Evolutionary conservation across 176 grass and related monocot species (phyloP).

Genomic region (Poa annua): DNA sequence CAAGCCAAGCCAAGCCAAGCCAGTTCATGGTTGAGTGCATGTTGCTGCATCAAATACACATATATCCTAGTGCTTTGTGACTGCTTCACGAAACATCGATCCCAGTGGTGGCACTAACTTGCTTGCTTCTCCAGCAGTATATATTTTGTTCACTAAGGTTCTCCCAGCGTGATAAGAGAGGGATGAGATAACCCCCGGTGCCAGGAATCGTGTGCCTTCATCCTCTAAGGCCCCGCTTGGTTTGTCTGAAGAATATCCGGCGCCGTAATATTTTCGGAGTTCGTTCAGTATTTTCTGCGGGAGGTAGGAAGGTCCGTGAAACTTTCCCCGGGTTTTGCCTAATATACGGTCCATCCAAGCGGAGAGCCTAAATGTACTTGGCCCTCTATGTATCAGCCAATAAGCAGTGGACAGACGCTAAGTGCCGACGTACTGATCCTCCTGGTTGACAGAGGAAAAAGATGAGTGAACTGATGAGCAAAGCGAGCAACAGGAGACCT

Average conservation of each 20-base stretch:
- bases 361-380: constrained; percentile 2
- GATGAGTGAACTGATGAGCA: background rate
- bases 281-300: too few relatives aligned
- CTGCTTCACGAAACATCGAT: constrained; percentile 33
- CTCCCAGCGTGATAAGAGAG: background rate
- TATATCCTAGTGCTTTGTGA: constrained; percentile 31
- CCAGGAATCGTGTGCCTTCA: background rate
- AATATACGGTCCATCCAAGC: too few relatives aligned
- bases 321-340: too few relatives aligned
- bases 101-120: background rate
- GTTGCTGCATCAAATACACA: background rate
- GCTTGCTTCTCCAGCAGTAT: constrained; percentile 6
- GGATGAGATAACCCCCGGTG: background rate
- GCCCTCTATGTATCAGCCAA: background rate
- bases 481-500: constrained; percentile 11
- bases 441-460: background rate
- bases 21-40: constrained; percentile 18
- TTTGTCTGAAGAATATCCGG: too few relatives aligned
- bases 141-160: background rate
- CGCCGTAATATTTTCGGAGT: too few relatives aligned
- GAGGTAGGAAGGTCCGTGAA: too few relatives aligned
- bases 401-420: background rate
- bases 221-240: too few relatives aligned
- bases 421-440: background rate
- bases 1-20: constrained; percentile 27